Evolutionary conservation across 2,329 filamentous ascomycete species (phyloP).

Genomic region (Sporothrix pallida): DNA sequence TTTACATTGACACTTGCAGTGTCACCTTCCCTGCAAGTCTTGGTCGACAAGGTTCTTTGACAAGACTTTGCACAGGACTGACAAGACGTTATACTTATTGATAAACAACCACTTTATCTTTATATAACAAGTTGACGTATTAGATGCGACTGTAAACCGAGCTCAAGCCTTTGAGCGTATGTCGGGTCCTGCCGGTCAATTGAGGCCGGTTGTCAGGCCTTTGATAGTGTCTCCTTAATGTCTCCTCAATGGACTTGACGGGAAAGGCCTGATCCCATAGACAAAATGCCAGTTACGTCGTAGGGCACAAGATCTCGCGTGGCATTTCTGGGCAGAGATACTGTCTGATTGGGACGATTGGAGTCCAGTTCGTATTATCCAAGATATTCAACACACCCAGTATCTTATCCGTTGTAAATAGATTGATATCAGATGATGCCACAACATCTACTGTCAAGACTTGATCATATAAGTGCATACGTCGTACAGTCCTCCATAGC

Average conservation of each 20-base stretch:
- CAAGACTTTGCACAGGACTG: background rate
- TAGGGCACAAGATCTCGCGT: background rate
- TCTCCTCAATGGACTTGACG: too few relatives aligned
- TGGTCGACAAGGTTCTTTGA: background rate
- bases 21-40: background rate
- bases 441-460: background rate
- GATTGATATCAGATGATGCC: background rate
- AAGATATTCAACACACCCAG: background rate
- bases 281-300: background rate
- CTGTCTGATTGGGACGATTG: background rate
- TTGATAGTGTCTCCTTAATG: too few relatives aligned
- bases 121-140: background rate
- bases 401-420: background rate
- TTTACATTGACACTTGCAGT: background rate
- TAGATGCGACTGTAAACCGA: background rate
- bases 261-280: background rate
- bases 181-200: background rate
- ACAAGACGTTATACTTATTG: background rate
- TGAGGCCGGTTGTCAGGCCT: background rate
- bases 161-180: background rate
- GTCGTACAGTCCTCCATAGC: too few relatives aligned
- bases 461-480: background rate
- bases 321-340: background rate
- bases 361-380: background rate
- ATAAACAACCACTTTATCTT: slow-evolving; percentile 11